These are phyloP conservation scores for Fusarium zealandicum DNA, from an alignment of 2,329 filamentous ascomycete species.

Conservation along the genomic window DNA sequence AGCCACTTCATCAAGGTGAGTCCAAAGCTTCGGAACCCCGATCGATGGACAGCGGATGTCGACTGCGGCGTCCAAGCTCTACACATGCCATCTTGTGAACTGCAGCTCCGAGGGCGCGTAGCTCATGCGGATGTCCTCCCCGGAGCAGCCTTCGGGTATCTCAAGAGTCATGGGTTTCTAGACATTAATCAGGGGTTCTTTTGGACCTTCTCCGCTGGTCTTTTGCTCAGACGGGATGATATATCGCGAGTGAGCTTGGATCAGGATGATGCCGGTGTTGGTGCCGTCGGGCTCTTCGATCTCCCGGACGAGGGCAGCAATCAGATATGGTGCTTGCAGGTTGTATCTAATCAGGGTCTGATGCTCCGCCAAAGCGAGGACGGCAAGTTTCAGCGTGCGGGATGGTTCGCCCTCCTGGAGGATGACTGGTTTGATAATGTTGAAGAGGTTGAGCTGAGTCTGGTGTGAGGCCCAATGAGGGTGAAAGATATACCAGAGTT, in stretches of 20 bases:
- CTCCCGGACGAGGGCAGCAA: background rate
- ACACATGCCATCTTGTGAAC: conserved; percentile 17
- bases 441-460: background rate
- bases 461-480: background rate
- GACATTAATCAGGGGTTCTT: no score
- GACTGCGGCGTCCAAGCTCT: background rate
- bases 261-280: background rate
- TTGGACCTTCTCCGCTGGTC: no score
- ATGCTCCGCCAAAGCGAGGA: background rate
- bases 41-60: background rate
- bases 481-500: no score
- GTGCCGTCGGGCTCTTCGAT: conserved; percentile 6
- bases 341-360: conserved; percentile 3
- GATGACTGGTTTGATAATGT: background rate
- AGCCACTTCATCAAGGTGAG: background rate
- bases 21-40: background rate
- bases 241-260: background rate
- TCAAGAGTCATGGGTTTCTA: background rate
- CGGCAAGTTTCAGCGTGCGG: conserved; percentile 2
- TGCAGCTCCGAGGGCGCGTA: conserved; percentile 4
- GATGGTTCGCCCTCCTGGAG: background rate
- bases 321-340: background rate
- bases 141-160: background rate
- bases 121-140: conserved; percentile 1
- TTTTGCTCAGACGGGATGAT: background rate